Conservation (phyloP, 164 flowering plant species). For the Protea cynaroides region DNA sequence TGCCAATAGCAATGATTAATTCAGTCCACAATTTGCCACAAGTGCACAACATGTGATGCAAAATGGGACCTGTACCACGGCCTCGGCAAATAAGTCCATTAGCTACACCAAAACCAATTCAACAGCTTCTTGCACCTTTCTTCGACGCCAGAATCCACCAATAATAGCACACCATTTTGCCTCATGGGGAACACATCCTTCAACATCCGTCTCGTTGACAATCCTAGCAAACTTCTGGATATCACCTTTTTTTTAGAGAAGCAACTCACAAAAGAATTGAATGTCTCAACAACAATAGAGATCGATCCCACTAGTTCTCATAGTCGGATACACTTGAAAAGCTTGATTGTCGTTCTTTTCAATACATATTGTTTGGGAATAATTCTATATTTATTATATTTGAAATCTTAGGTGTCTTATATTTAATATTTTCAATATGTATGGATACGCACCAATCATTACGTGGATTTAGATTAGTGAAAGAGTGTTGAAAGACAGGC, state of each 20-base stretch:
- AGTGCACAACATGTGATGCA: too few relatives aligned
- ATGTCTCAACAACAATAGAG: slow-evolving; percentile 40
- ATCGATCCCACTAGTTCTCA: slow-evolving; percentile 69
- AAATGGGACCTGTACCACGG: too few relatives aligned
- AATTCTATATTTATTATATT: too few relatives aligned
- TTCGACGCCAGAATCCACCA: slow-evolving; percentile 48
- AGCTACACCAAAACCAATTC: slow-evolving; percentile 32
- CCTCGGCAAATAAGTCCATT: not conserved
- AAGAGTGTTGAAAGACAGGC: too few relatives aligned
- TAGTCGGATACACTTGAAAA: slow-evolving; percentile 57
- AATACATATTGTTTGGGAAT: too few relatives aligned
- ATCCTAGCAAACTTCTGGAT: slow-evolving; percentile 56
- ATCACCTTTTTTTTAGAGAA: slow-evolving; percentile 64
- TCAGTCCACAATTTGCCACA: too few relatives aligned
- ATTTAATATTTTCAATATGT: too few relatives aligned
- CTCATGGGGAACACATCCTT: slow-evolving; percentile 65
- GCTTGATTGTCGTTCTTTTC: slow-evolving; percentile 39
- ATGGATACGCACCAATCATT: too few relatives aligned
- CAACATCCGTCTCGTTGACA: slow-evolving; percentile 69
- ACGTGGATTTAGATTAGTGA: too few relatives aligned
- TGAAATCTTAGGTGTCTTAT: too few relatives aligned
- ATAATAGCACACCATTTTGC: slow-evolving; percentile 51
- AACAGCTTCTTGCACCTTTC: slow-evolving; percentile 52
- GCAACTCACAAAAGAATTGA: slow-evolving; percentile 37
- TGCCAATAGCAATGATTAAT: too few relatives aligned